These are phyloP conservation scores for Colletotrichum tofieldiae DNA, from an alignment of 2,329 filamentous ascomycete genomes.

Conservation along the genomic window DNA sequence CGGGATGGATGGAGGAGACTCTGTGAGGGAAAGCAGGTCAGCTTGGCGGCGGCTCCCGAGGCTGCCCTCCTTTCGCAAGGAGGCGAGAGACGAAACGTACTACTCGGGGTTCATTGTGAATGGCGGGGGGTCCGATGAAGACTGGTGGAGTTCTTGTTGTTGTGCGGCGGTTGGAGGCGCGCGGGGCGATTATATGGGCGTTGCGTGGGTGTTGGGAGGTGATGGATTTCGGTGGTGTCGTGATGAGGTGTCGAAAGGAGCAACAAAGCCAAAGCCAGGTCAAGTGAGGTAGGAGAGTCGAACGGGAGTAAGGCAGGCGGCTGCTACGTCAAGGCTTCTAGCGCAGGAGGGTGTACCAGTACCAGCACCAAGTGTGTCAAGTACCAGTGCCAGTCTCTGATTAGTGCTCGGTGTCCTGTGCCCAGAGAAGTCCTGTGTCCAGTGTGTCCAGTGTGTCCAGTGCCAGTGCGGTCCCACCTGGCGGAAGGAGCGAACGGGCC, in stretches of 20 bases:
- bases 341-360: constrained; percentile 17
- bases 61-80: constrained; percentile 22
- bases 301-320: constrained; percentile 37
- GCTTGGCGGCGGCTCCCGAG: constrained; percentile 39
- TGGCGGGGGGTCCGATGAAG: constrained; percentile 44
- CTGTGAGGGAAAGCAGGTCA: constrained; percentile 43
- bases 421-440: constrained; percentile 23
- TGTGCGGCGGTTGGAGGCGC: constrained; percentile 16
- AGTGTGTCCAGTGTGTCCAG: not conserved
- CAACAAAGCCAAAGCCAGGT: constrained; percentile 37
- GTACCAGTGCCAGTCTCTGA: constrained; percentile 26
- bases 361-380: not conserved
- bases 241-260: constrained; percentile 42
- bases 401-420: constrained; percentile 25
- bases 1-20: constrained; percentile 21
- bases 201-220: constrained; percentile 31
- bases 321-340: constrained; percentile 43
- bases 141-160: constrained; percentile 30
- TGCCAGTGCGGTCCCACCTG: constrained; percentile 12
- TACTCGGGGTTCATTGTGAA: constrained; percentile 92
- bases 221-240: constrained; percentile 40
- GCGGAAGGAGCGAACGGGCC: constrained; percentile 33
- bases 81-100: constrained; percentile 69
- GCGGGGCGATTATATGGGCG: constrained; percentile 34
- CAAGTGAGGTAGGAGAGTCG: constrained; percentile 42